Percentiles rank a stretch among this genome's conserved stretches.
Evolutionary conservation across 805 yeast species (phyloP).

Genomic region (Saccharomycopsis sp.): DNA sequence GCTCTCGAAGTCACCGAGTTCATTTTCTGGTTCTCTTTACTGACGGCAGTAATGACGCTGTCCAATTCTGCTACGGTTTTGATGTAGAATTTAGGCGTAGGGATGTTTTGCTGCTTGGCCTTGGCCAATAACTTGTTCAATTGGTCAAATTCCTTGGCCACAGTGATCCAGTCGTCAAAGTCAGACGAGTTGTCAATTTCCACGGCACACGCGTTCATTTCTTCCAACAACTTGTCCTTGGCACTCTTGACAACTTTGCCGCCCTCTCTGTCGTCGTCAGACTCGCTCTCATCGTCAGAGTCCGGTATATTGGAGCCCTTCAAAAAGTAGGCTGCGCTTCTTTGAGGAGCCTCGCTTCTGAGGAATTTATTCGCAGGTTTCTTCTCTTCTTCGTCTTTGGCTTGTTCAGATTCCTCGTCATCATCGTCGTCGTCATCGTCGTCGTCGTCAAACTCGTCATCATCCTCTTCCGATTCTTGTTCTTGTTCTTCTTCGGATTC

Average conservation of each 20-base stretch:
- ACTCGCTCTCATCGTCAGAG: constrained; percentile 37
- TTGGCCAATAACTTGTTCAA: constrained; percentile 59
- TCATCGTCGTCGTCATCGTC: constrained; percentile 32
- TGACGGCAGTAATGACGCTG: constrained; percentile 47
- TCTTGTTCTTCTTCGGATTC: constrained; percentile 28
- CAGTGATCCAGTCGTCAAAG: constrained; percentile 51
- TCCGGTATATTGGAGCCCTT: constrained; percentile 32
- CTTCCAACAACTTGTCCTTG: constrained; percentile 86
- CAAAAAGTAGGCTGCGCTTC: constrained; percentile 18
- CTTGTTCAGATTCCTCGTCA: constrained; percentile 29
- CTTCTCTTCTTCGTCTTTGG: constrained; percentile 29
- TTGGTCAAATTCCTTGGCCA: constrained; percentile 72
- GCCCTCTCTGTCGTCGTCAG: constrained; percentile 55
- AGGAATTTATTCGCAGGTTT: constrained; percentile 28
- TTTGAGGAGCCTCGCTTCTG: constrained; percentile 14
- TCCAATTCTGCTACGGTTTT: constrained; percentile 67
- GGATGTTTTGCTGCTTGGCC: constrained; percentile 68
- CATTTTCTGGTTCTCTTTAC: constrained; percentile 54
- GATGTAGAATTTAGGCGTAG: constrained; percentile 67
- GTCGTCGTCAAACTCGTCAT: constrained; percentile 26
- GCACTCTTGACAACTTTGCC: constrained; percentile 85
- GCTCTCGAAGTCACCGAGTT: constrained; percentile 81
- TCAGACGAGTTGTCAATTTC: constrained; percentile 42
- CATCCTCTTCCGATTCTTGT: constrained; percentile 25
- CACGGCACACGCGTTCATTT: constrained; percentile 64